Conservation (phyloP, 768 basidiomycete genomes). For the Clavulina sp. region DNA sequence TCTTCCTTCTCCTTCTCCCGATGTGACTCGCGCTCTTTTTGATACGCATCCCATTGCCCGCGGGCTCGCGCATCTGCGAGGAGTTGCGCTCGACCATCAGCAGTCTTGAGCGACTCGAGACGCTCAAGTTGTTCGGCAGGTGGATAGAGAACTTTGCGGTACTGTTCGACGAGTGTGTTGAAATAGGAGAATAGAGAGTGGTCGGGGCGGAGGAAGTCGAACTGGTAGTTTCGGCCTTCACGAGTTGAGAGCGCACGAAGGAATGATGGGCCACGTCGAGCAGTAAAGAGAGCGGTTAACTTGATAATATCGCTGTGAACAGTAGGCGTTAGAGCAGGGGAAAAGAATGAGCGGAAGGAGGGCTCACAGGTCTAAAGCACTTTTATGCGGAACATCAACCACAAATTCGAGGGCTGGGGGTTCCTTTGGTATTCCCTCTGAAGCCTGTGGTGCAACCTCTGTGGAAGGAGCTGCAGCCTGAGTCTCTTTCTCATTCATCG, state of each 20-base stretch:
- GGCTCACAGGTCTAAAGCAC: constrained; percentile 78
- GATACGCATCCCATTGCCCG: constrained; percentile 77
- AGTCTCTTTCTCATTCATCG: constrained; percentile 27
- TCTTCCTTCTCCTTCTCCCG: constrained; percentile 84
- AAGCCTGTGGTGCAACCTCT: constrained; percentile 32
- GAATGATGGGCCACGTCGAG: constrained; percentile 75
- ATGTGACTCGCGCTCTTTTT: constrained; percentile 70
- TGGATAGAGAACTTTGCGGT: constrained; percentile 78
- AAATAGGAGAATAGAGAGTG: constrained; percentile 96
- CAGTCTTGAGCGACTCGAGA: constrained; percentile 45
- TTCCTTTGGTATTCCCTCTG: constrained; percentile 27
- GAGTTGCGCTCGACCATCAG: constrained; percentile 56
- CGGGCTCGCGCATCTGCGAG: constrained; percentile 59
- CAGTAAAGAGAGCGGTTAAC: constrained; percentile 88
- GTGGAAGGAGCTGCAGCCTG: constrained; percentile 5
- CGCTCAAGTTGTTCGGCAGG: constrained; percentile 53
- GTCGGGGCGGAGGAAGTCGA: constrained; percentile 89
- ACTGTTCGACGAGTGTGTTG: constrained; percentile 93
- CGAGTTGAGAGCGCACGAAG: constrained; percentile 65
- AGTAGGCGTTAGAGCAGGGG: not conserved
- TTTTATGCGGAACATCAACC: constrained; percentile 73
- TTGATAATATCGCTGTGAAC: constrained; percentile 75
- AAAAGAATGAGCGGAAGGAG: not conserved
- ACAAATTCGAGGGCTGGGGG: constrained; percentile 72
- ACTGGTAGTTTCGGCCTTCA: constrained; percentile 93